A percentile compares a stretch with the other conserved stretches of the same genome.
These are phyloP conservation scores for Thermothelomyces thermophilus DNA, from an alignment of 2,329 filamentous ascomycete species.

Conservation along the genomic window DNA sequence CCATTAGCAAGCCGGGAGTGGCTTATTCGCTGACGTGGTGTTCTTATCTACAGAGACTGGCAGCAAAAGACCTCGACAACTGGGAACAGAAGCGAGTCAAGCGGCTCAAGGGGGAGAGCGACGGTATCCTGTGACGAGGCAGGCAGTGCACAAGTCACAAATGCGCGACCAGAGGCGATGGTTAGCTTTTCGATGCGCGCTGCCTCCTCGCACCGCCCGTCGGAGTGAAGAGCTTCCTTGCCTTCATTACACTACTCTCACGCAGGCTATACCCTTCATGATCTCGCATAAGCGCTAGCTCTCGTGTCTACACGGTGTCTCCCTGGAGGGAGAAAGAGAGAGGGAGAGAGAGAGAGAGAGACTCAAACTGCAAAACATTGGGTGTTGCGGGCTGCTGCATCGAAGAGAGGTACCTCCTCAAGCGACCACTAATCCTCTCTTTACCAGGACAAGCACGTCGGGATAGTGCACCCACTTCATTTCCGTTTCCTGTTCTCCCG, in stretches of 20 bases:
- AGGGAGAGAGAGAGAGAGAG: too few species aligned
- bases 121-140: constrained; percentile 62
- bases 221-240: not conserved
- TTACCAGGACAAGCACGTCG: too few species aligned
- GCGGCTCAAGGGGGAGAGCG: constrained; percentile 80
- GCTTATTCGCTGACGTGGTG: not conserved
- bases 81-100: constrained; percentile 97
- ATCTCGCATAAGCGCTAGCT: too few species aligned
- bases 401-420: not conserved
- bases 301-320: not conserved
- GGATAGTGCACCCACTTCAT: too few species aligned
- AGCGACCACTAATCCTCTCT: too few species aligned
- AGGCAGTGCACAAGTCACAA: not conserved
- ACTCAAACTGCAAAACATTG: not conserved
- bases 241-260: too few species aligned
- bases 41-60: constrained; percentile 52
- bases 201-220: not conserved
- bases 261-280: too few species aligned
- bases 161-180: not conserved
- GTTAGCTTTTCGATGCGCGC: not conserved
- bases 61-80: constrained; percentile 84
- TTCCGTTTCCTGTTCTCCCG: too few species aligned
- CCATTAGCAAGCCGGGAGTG: not conserved
- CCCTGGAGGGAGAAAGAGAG: not conserved
- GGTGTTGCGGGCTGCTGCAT: not conserved